Evolutionary conservation across 345 rosid genomes (phyloP), one percentile per base, ranked within the genome.

Genomic region (Rhodamnia argentea): DNA sequence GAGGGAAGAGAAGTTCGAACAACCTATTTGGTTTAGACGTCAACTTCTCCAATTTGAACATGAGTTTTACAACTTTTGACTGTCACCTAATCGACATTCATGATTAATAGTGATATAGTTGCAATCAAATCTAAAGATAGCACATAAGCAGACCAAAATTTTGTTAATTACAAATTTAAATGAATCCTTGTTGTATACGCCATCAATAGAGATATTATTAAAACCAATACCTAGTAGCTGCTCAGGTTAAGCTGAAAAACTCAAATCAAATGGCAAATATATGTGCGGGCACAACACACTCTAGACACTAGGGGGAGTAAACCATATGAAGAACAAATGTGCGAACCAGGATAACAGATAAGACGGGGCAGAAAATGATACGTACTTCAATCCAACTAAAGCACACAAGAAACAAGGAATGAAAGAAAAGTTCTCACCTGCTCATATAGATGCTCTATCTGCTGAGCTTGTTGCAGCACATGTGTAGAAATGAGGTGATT

Each of bases 401-500:
- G 13, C 78, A 40, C 78, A 37, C 26, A 32, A 40, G 32, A 42
- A 57, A 76, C 56, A 29, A n/a, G 32, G 74, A 57, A 29, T 58
- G 53, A 83, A 26, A 53, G 26, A 42, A n/a, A 83, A 59, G 64
- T 87, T 60, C 92, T 85, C 82, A 94, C 99, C 96, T 94, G 98
- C 11, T 96, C 98, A 86, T 96, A 96, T 40, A 98, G 90, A 88
- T 82, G 75, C 88, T 96, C 99, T 85, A 96, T 98, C 88, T 96
- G 99, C 85, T 96, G 97, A 32, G 98, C 94, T 93, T 98, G 99
- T 57, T 96, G 99, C 87, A 96, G 95, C 87, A 96, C 95, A 88
- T 95, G 99, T 4, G 99, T 94, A 85, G 99, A 93, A 95, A 96
- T 92, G 60, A 96, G 96, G 86, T 98, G 99, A 89, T 98, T 96